Percentiles rank a stretch among this genome's conserved stretches.
Conservation (phyloP, 345 rosid genomes). For the Rhizophora apiculata region DNA sequence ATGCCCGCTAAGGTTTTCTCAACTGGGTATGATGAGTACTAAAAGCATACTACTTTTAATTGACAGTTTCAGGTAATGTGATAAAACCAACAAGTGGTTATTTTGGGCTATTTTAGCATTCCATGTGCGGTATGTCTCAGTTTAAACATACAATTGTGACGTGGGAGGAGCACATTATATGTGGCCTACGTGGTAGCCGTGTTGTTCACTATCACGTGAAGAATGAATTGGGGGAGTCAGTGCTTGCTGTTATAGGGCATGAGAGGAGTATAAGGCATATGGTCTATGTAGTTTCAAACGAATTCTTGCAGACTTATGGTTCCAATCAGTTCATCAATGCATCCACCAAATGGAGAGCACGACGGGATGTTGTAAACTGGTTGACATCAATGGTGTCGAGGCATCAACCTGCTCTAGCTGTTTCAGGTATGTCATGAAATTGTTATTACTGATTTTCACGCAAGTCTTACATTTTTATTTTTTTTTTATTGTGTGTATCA, state of each 20-base stretch:
- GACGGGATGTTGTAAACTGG: conserved; percentile 55
- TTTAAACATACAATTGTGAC: neutral
- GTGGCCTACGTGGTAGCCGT: conserved; percentile 41
- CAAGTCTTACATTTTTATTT: neutral
- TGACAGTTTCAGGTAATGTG: too few relatives aligned
- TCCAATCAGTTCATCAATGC: conserved; percentile 20
- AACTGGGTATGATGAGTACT: conserved; percentile 7
- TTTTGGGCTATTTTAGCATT: too few relatives aligned
- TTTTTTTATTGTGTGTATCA: neutral
- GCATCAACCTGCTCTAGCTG: neutral
- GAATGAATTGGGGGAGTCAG: conserved; percentile 28
- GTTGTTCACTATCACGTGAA: conserved; percentile 46
- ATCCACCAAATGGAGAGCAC: conserved; percentile 41
- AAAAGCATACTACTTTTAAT: neutral
- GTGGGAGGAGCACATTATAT: conserved; percentile 49
- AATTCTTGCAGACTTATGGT: conserved; percentile 31
- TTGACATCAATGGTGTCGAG: conserved; percentile 30
- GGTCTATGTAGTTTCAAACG: conserved; percentile 38
- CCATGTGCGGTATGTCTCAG: too few relatives aligned
- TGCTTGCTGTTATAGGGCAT: conserved; percentile 45
- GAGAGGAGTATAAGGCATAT: conserved; percentile 59
- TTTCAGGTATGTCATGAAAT: conserved; percentile 19
- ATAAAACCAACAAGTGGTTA: too few relatives aligned
- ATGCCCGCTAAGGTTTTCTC: conserved; percentile 9
- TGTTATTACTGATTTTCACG: neutral